Conservation (phyloP, 1,284 basidiomycete species). For the Marasmius tenuissimus region DNA sequence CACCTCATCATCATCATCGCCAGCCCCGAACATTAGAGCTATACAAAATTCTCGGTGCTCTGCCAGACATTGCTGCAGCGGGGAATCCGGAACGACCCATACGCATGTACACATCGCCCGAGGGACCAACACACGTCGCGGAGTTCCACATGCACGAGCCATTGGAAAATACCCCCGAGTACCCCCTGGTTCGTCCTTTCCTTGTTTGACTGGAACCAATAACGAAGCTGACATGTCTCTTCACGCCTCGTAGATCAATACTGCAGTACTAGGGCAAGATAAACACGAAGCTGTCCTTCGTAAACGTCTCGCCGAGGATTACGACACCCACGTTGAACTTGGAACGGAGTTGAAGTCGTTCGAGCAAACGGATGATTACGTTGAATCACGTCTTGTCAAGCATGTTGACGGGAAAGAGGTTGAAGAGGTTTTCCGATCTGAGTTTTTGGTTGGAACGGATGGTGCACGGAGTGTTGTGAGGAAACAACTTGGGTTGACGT, state of each 20-base stretch:
- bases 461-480: conserved; percentile 34
- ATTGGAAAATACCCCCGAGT: not conserved
- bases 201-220: no score
- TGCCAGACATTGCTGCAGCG: not conserved
- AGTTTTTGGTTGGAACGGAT: conserved; percentile 42
- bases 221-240: no score
- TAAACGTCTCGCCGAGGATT: conserved; percentile 21
- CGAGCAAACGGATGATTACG: conserved; percentile 22
- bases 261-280: conserved; percentile 22
- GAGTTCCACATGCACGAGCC: not conserved
- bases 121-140: not conserved
- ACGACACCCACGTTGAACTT: conserved; percentile 26
- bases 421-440: conserved; percentile 24
- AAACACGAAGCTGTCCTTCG: conserved; percentile 27
- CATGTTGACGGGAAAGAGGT: conserved; percentile 3
- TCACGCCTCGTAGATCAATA: conserved; percentile 11
- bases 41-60: not conserved
- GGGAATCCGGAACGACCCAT: not conserved
- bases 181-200: not conserved
- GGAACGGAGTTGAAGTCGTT: conserved; percentile 26
- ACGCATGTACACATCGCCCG: not conserved
- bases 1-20: not conserved
- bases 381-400: conserved; percentile 4
- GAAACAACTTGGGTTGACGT: conserved; percentile 30
- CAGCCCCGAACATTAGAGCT: not conserved